Base-by-base conservation (phyloP, 805 yeast genomes). In the Lipomyces chichibuensis region DNA sequence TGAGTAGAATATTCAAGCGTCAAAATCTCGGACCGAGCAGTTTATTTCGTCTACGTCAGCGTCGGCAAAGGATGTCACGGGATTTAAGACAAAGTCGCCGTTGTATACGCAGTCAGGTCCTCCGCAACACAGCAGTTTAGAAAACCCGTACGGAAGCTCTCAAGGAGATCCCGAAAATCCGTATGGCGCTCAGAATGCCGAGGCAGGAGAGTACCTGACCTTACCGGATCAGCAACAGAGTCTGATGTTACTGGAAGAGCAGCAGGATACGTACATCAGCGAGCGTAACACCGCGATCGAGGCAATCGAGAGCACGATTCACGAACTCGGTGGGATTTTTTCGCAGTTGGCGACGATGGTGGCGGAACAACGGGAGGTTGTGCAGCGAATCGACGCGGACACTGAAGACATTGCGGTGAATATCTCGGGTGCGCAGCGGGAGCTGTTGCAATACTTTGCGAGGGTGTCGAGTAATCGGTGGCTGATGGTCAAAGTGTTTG, bases 341-440 rank as follows among this genome's bases (percentile, higher is more conserved):
- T 94, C 91, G 74, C 99, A 95, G 78, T 83, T 95, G 73, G 97
- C 98, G 4, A 89, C 96, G 0, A 94, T 95, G 98, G 98, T 95
- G 7, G 92, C 91, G 69, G 98, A 95, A 77, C 99, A 95, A 79
- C 94, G 98, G 53, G 99, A 95, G 74, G 90, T 90, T 17, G 94
- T 95, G 65, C 98, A 94, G 78, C 83, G 98, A 75, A 95, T 95
- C 70, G 99, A 95, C 79, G 91, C 88, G 64, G 93, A 95, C 75
- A 96, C 96, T 6, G 97, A 93, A 73, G 98, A 95, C 75, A 92
- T 94, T 63, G 87, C 91, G 74, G 77, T 94, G 76, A 95, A 93
- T 77, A 93, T 95, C 17, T 80, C 85, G 33, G 98, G 98, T 1
- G 99, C 99, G 0, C 98, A 95, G 77, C 81, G 98, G 68, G 98